Evolutionary conservation across 331 rosid species (phyloP).

Genomic region (Rosa hybrid): DNA sequence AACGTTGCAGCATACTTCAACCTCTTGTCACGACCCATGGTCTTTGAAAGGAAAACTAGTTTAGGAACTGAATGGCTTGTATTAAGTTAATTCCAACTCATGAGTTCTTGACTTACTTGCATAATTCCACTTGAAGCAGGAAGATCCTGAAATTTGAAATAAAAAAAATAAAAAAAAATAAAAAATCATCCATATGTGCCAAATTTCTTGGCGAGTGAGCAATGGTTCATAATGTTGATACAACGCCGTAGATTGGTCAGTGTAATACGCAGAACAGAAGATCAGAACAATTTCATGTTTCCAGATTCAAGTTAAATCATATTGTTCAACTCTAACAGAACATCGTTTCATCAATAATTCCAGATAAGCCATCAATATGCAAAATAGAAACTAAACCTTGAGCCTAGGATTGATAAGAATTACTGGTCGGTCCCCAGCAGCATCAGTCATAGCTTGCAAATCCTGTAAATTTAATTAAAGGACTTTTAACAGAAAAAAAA

Average conservation of each 20-base stretch:
- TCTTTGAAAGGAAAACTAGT: conserved; percentile 44
- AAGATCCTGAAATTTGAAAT: conserved; percentile 59
- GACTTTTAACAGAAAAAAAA: not conserved
- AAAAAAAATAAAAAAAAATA: not conserved
- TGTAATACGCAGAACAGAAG: not conserved
- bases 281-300: conserved; percentile 11
- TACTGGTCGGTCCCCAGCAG: conserved; percentile 88
- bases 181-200: conserved; percentile 18
- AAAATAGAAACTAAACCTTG: conserved; percentile 54
- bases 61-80: conserved; percentile 25
- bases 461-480: conserved; percentile 55
- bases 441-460: conserved; percentile 81
- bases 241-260: not conserved
- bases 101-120: conserved; percentile 73
- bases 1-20: conserved; percentile 90
- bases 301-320: not conserved
- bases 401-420: conserved; percentile 84
- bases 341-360: conserved; percentile 10
- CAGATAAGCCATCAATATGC: not conserved
- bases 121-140: conserved; percentile 97
- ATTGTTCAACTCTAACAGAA: not conserved
- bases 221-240: not conserved
- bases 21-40: conserved; percentile 92
- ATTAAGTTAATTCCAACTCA: conserved; percentile 21
- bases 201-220: not conserved